Conservation (phyloP, 1,139 yeast genomes). For the Yamadazyma sp. region DNA sequence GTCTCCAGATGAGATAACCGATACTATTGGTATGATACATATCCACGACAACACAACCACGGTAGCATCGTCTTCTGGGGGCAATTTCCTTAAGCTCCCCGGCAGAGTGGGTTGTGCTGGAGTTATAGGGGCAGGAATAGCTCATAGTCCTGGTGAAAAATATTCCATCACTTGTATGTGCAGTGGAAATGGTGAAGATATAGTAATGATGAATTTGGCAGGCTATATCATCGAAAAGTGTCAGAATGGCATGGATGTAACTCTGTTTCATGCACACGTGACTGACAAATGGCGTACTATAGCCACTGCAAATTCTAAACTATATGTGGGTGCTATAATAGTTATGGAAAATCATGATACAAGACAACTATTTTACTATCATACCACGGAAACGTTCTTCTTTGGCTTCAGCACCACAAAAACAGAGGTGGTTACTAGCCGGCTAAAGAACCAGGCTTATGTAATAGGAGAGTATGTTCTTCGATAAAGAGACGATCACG, state of each 20-base stretch:
- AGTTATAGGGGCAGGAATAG: slow-evolving; percentile 45
- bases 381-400: slow-evolving; percentile 44
- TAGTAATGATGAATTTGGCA: slow-evolving; percentile 42
- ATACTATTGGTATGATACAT: slow-evolving; percentile 35
- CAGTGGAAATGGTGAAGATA: slow-evolving; percentile 60
- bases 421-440: slow-evolving; percentile 30
- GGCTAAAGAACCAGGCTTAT: slow-evolving; percentile 19
- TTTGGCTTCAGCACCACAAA: slow-evolving; percentile 31
- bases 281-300: slow-evolving; percentile 4
- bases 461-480: slow-evolving; percentile 38
- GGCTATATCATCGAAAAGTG: slow-evolving; percentile 16
- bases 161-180: slow-evolving; percentile 41
- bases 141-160: slow-evolving; percentile 15
- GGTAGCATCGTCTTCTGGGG: slow-evolving; percentile 51
- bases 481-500: too few species aligned
- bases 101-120: slow-evolving; percentile 59
- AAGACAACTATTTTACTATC: slow-evolving; percentile 35
- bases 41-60: slow-evolving; percentile 17
- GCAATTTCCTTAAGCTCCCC: slow-evolving; percentile 48
- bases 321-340: slow-evolving; percentile 37
- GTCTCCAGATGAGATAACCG: slow-evolving; percentile 19
- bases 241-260: not conserved
- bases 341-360: slow-evolving; percentile 18
- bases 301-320: not conserved
- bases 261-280: not conserved